These are phyloP conservation scores for Pichia kudriavzevii DNA, from an alignment of 1,139 yeast genomes.

Conservation along the genomic window DNA sequence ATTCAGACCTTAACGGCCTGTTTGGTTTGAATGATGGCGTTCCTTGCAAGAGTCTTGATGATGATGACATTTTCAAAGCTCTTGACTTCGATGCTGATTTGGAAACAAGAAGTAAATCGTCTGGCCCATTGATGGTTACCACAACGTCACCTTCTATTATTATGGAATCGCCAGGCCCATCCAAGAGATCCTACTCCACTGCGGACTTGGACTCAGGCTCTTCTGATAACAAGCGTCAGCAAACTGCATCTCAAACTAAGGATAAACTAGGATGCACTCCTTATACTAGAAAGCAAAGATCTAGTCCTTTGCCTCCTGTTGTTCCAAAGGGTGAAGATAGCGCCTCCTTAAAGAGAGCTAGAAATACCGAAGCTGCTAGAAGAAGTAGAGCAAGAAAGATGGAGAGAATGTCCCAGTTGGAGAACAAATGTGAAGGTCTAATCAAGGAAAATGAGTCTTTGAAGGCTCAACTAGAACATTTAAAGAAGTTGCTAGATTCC, in stretches of 20 bases:
- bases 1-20: slow-evolving; percentile 1
- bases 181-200: slow-evolving; percentile 22
- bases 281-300: slow-evolving; percentile 56
- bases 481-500: slow-evolving; percentile 41
- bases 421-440: slow-evolving; percentile 63
- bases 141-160: too few relatives aligned
- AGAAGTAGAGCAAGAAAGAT: slow-evolving; percentile 90
- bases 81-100: slow-evolving; percentile 1
- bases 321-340: slow-evolving; percentile 54
- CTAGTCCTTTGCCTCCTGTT: slow-evolving; percentile 59
- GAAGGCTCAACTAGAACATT: slow-evolving; percentile 51
- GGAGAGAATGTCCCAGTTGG: slow-evolving; percentile 81
- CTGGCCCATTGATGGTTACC: too few relatives aligned
- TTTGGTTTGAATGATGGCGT: slow-evolving; percentile 1
- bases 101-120: slow-evolving; percentile 14
- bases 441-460: slow-evolving; percentile 46
- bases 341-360: slow-evolving; percentile 74
- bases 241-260: slow-evolving; percentile 28
- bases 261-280: slow-evolving; percentile 60
- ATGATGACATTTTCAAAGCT: slow-evolving; percentile 4
- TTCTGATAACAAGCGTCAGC: neutral
- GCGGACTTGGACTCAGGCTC: slow-evolving; percentile 22
- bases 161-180: slow-evolving; percentile 1
- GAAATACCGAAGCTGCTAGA: slow-evolving; percentile 96
- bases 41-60: slow-evolving; percentile 2